A percentile compares a stretch with the other conserved stretches of the same genome.
These are phyloP conservation scores for Endocalyx cinctus DNA, from an alignment of 2,329 filamentous ascomycete species.

Conservation along the genomic window DNA sequence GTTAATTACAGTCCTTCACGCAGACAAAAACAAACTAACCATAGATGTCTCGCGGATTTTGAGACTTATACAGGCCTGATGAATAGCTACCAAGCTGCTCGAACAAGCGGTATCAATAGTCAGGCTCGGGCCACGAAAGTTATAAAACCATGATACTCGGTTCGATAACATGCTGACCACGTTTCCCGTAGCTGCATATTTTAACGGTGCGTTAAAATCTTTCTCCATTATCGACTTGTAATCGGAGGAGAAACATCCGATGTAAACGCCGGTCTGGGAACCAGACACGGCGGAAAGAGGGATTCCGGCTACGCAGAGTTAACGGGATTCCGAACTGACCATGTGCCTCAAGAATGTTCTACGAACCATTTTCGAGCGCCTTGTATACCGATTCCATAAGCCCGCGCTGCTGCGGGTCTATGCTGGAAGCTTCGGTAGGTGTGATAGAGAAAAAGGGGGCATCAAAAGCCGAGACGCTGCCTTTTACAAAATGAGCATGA, in stretches of 20 bases:
- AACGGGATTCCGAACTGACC: no score
- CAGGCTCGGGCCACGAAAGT: conserved; percentile 5
- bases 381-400: conserved; percentile 6
- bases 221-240: conserved; percentile 4
- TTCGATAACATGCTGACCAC: conserved; percentile 3
- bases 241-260: conserved; percentile 13
- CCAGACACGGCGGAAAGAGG: no score
- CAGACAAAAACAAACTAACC: no score
- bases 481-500: conserved; percentile 6
- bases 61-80: conserved; percentile 3
- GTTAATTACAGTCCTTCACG: not conserved
- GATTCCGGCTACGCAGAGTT: no score
- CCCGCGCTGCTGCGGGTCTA: conserved; percentile 9
- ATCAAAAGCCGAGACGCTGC: conserved; percentile 7
- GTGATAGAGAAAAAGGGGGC: conserved; percentile 7
- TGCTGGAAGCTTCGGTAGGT: conserved; percentile 3
- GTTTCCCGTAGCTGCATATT: conserved; percentile 4
- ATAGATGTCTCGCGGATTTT: conserved; percentile 5
- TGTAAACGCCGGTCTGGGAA: conserved; percentile 14
- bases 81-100: conserved; percentile 5
- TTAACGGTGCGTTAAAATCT: conserved; percentile 3
- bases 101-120: conserved; percentile 8
- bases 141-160: conserved; percentile 6
- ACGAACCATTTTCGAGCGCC: conserved; percentile 5
- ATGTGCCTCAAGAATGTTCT: conserved; percentile 1